A percentile compares a stretch with the other conserved stretches of the same genome.
Conservation (phyloP, 805 yeast genomes). For the Metschnikowia colocasiae region DNA sequence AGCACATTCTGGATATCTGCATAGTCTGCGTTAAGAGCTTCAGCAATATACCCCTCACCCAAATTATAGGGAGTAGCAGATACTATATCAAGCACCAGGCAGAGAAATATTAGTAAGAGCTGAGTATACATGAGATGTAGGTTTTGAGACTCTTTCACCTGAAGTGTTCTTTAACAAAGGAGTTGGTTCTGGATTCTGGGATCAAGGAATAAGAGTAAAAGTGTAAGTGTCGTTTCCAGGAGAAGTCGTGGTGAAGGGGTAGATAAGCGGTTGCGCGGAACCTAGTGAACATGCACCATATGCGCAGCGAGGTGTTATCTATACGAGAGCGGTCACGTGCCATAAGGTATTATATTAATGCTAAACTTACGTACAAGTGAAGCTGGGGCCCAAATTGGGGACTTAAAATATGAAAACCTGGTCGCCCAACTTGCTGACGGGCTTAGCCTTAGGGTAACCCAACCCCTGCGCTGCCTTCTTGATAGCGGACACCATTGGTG, state of each 20-base stretch:
- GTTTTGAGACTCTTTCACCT: neutral
- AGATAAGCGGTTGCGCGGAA: slow-evolving; percentile 1
- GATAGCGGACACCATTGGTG: slow-evolving; percentile 82
- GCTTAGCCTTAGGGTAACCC: slow-evolving; percentile 82
- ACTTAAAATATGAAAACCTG: slow-evolving; percentile 81
- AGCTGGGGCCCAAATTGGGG: neutral
- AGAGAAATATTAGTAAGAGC: slow-evolving; percentile 3
- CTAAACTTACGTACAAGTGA: neutral
- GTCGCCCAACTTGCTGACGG: slow-evolving; percentile 85
- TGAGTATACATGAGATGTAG: neutral
- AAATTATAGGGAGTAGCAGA: slow-evolving; percentile 15
- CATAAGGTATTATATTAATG: neutral
- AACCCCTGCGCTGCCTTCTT: slow-evolving; percentile 72
- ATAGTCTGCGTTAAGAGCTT: slow-evolving; percentile 22
- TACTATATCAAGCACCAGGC: slow-evolving; percentile 6
- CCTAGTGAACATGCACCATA: neutral
- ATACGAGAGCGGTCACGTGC: slow-evolving; percentile 1
- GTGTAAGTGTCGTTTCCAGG: neutral
- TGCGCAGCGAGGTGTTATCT: neutral
- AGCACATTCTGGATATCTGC: slow-evolving; percentile 26
- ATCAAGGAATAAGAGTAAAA: neutral
- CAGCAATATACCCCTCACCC: slow-evolving; percentile 21
- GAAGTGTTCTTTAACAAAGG: no score
- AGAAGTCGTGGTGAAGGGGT: neutral
- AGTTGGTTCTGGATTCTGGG: neutral